Conservation (phyloP, 2,329 filamentous ascomycete species). For the Penicillium olsonii region DNA sequence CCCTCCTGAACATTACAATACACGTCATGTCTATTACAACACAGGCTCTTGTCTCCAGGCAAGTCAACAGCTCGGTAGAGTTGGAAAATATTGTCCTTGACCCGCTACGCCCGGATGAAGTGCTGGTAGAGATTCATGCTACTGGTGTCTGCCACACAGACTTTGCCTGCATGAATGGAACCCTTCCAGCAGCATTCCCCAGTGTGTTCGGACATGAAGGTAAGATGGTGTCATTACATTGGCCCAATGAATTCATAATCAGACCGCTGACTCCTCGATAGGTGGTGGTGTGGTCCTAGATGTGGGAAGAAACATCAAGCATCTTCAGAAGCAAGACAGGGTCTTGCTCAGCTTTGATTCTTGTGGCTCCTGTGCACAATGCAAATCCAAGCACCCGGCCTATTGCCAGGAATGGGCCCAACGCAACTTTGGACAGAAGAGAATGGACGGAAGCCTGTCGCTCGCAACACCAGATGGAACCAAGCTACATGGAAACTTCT, state of each 20-base stretch:
- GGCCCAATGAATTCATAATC: not conserved
- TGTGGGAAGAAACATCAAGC: not conserved
- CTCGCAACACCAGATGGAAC: not conserved
- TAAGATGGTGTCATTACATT: not conserved
- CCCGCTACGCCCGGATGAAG: slow-evolving; percentile 23
- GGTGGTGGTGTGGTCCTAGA: not conserved
- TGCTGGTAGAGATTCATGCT: slow-evolving; percentile 36
- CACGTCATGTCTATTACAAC: not conserved
- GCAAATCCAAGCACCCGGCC: not conserved
- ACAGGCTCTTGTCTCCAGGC: not conserved
- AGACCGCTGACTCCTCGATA: not conserved
- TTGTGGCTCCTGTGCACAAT: not conserved
- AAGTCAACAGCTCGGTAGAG: not conserved
- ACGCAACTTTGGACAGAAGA: slow-evolving; percentile 5
- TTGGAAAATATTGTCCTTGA: slow-evolving; percentile 2
- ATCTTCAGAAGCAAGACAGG: not conserved
- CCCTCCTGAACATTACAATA: not conserved
- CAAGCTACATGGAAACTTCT: slow-evolving; percentile 30
- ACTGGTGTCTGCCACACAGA: slow-evolving; percentile 40
- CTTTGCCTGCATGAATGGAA: slow-evolving; percentile 22
- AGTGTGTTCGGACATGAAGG: not conserved
- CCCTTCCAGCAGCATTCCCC: not conserved
- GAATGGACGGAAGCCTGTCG: slow-evolving; percentile 5
- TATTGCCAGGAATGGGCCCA: slow-evolving; percentile 1
- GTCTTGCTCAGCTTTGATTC: not conserved